A percentile compares a stretch with the other conserved stretches of the same genome.
Conservation (phyloP, 2,329 filamentous ascomycete species). For the Fonsecaea multimorphosa region DNA sequence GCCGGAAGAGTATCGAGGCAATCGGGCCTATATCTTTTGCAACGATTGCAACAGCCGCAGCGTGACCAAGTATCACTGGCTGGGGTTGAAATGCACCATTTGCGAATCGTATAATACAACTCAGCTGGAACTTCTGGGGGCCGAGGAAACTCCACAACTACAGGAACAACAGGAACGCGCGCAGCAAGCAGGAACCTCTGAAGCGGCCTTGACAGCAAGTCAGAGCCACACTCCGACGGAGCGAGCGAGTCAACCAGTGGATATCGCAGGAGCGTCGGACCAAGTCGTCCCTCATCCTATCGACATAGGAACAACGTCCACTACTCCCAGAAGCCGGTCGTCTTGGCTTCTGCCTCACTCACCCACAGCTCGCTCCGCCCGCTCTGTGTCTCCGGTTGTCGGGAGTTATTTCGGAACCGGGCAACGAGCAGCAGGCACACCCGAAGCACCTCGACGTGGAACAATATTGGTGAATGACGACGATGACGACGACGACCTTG, state of each 20-base stretch:
- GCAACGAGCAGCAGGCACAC: constrained; percentile 40
- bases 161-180: constrained; percentile 34
- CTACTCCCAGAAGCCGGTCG: constrained; percentile 36
- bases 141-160: constrained; percentile 39
- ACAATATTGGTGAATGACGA: constrained; percentile 50
- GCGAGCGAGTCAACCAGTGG: constrained; percentile 29
- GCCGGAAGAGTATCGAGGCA: constrained; percentile 80
- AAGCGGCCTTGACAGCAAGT: constrained; percentile 39
- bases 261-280: constrained; percentile 16
- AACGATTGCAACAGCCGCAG: constrained; percentile 94
- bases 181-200: constrained; percentile 41
- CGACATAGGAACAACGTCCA: constrained; percentile 36
- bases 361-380: constrained; percentile 42
- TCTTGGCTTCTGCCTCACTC: constrained; percentile 45
- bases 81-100: constrained; percentile 82
- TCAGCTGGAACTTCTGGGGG: constrained; percentile 50
- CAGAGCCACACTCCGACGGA: constrained; percentile 36
- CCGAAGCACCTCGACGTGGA: constrained; percentile 12
- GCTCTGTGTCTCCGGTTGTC: constrained; percentile 51
- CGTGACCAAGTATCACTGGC: constrained; percentile 88
- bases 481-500: constrained; percentile 64
- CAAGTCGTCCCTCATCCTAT: constrained; percentile 30
- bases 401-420: constrained; percentile 55
- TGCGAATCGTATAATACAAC: constrained; percentile 57
- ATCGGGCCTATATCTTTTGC: constrained; percentile 82